A percentile compares a stretch with the other conserved stretches of the same genome.
These are phyloP conservation scores for Cenococcum geophilum DNA, from an alignment of 495 filamentous ascomycete genomes.

Conservation along the genomic window DNA sequence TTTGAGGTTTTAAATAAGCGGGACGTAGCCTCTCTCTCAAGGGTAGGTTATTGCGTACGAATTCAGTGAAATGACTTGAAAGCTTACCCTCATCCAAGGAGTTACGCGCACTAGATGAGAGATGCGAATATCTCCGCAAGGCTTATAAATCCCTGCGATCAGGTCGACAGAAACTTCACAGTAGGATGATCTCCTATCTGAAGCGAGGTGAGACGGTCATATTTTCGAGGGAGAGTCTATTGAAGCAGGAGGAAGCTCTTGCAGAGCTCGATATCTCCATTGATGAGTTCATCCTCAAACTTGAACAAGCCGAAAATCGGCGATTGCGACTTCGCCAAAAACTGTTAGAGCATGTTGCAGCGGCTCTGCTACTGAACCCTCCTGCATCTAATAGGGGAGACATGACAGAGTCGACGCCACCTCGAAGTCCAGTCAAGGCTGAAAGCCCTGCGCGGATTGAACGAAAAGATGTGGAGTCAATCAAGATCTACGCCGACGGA, in stretches of 20 bases:
- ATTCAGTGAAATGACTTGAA: neutral
- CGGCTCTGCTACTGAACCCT: constrained; percentile 28
- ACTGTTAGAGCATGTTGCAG: constrained; percentile 57
- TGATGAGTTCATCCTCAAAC: constrained; percentile 66
- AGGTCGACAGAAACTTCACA: constrained; percentile 62
- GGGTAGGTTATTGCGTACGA: constrained; percentile 40
- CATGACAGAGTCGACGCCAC: constrained; percentile 34
- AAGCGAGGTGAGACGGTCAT: constrained; percentile 54
- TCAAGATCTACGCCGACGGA: constrained; percentile 60
- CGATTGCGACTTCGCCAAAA: constrained; percentile 65
- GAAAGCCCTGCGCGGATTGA: constrained; percentile 41
- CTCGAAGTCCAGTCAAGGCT: constrained; percentile 39
- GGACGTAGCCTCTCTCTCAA: constrained; percentile 60
- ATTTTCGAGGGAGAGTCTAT: constrained; percentile 60
- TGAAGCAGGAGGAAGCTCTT: constrained; percentile 70
- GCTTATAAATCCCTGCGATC: constrained; percentile 62
- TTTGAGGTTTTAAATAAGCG: constrained; percentile 63
- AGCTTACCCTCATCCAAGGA: constrained; percentile 42
- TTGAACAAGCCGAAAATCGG: constrained; percentile 69
- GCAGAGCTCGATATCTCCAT: constrained; percentile 66
- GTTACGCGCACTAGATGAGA: constrained; percentile 61
- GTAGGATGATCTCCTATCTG: constrained; percentile 62
- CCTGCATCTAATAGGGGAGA: neutral
- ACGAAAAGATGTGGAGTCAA: constrained; percentile 50
- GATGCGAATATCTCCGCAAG: constrained; percentile 64